phyloP scores from a whole-genome alignment of 306 rosid species.

The Vachellia collinsii region DNA sequence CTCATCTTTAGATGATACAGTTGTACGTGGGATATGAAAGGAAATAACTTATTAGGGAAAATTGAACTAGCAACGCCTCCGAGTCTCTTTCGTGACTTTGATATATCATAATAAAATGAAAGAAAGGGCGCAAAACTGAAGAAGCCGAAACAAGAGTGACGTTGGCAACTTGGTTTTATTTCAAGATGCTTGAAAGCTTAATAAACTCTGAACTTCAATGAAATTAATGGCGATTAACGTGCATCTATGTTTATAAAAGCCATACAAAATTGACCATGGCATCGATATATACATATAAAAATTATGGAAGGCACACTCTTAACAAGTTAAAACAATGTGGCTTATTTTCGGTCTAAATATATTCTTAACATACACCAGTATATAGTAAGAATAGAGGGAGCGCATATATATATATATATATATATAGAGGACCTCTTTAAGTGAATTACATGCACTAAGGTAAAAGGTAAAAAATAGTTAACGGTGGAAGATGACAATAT shows the following conservation, averaged over 20 bases:
- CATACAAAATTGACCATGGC: no score
- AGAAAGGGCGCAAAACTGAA: not conserved
- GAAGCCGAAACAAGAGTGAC: not conserved
- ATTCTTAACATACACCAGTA: no score
- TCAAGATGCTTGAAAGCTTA: not conserved
- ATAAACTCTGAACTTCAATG: not conserved
- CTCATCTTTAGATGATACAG: conserved; percentile 9
- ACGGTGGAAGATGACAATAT: no score
- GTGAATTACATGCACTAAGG: not conserved
- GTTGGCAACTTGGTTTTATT: not conserved
- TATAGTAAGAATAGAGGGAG: no score
- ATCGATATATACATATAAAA: no score
- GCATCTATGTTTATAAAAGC: not conserved
- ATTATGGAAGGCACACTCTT: no score
- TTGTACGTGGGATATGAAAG: conserved; percentile 11
- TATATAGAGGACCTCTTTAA: not conserved
- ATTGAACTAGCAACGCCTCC: not conserved
- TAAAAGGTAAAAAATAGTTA: not conserved
- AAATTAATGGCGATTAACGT: no score
- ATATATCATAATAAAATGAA: not conserved
- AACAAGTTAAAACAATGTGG: no score
- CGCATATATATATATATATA: not conserved
- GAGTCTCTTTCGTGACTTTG: not conserved
- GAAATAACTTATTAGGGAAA: not conserved
- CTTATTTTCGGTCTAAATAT: no score